Base-by-base conservation (phyloP, 192 early-diverging fungal species). In the Funneliformis geosporum region DNA sequence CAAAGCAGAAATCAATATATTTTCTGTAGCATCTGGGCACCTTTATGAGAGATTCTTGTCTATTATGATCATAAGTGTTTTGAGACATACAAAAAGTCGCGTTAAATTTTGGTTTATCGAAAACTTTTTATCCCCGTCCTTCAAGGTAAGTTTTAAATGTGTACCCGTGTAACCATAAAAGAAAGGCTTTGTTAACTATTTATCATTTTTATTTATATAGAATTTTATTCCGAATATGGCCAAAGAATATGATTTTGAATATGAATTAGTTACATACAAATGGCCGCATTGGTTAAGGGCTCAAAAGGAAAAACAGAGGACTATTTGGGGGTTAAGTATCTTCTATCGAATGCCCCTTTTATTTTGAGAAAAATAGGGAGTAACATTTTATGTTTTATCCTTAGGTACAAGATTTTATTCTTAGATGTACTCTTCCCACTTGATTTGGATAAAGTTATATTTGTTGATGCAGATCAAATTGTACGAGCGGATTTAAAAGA, bases 21-120 rank as follows among this genome's bases (percentile, higher is more conserved):
- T 99, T 83, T 97, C 98, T 1, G 96, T 99, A 3, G 98, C 98
- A 0, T 98, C 97, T 8, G 98, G 98, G 6, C 96, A 99, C 59
- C 84, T 99, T 78, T 99, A 99, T 81, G 98, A 99, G 84, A 93
- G 98, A 8, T 97, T 99, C 80, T 86, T 99, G 83, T 91, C 92
- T 33, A 98, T 99, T 75, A 99, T 99, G 98, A 98, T 97, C 72
- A 83, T 95, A 33, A 93, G 92, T 82, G 98, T 99, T 14, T 87
- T 96, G 81, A 88, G 92, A 78, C 92, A 94, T 75, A 98, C 98
- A 3, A 78, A 95, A 38, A 96, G 91, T 76, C 90, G 90, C 2
- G 96, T 98, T 61, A 99, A 98, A 84, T 99, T 99, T 82, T 99
- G 97, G 97, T 90, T 99, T 80, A 98, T 99, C 81, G 95, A 96